Evolutionary conservation across 352 stramenopile genomes (phyloP).

Genomic region (Phytophthora cryptogea): DNA sequence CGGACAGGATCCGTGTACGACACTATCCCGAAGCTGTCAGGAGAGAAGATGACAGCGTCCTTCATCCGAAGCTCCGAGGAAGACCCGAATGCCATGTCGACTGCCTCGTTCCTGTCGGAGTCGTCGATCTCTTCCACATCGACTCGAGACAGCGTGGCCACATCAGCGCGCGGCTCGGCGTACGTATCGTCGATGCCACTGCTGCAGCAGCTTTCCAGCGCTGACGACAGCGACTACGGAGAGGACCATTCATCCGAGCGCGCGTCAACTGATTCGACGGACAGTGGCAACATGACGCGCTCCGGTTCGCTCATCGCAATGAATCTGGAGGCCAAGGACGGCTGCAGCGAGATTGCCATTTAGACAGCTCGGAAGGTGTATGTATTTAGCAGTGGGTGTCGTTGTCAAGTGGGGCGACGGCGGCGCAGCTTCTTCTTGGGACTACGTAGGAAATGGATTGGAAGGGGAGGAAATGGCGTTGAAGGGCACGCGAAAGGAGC

Average conservation of each 20-base stretch:
- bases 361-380: constrained; percentile 17
- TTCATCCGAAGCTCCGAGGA: constrained; percentile 24
- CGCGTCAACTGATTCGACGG: constrained; percentile 26
- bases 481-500: neutral
- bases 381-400: constrained; percentile 39
- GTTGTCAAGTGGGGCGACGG: constrained; percentile 15
- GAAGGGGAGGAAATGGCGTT: neutral
- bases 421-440: constrained; percentile 16
- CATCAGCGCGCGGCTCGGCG: constrained; percentile 14
- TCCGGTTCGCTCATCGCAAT: constrained; percentile 45
- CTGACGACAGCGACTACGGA: constrained; percentile 34
- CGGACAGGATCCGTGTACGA: constrained; percentile 40
- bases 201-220: constrained; percentile 32
- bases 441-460: constrained; percentile 22
- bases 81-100: constrained; percentile 22
- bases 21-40: constrained; percentile 30
- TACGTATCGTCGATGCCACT: constrained; percentile 34
- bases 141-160: constrained; percentile 25
- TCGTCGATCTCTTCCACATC: constrained; percentile 31
- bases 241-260: constrained; percentile 26
- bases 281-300: constrained; percentile 30
- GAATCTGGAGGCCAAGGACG: constrained; percentile 38
- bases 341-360: constrained; percentile 43
- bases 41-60: constrained; percentile 30
- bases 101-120: constrained; percentile 31